These are phyloP conservation scores for Ensete glaucum DNA, from an alignment of 176 grass and related monocot species.

Conservation along the genomic window DNA sequence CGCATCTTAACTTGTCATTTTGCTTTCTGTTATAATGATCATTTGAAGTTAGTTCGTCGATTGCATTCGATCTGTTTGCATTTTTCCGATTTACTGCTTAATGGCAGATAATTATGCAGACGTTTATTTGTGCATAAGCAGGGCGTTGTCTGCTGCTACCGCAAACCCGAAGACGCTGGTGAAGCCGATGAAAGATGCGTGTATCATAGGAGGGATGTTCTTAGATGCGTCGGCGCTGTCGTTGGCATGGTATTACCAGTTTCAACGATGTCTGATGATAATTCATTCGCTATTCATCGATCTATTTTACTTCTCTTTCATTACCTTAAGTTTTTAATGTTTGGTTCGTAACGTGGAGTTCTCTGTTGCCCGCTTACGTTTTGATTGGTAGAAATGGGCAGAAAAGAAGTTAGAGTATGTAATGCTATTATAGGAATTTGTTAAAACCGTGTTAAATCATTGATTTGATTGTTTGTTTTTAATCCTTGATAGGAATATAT, in stretches of 20 bases:
- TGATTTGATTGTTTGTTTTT: no score
- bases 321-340: no score
- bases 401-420: no score
- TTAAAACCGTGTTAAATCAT: no score
- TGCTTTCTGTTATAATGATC: background rate
- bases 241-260: constrained; percentile 42
- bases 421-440: no score
- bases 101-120: no score
- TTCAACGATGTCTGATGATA: background rate
- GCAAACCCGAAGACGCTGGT: constrained; percentile 9
- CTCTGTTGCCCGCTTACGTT: background rate
- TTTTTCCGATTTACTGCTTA: background rate
- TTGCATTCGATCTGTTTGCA: background rate
- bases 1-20: background rate
- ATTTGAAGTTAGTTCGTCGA: background rate
- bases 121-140: constrained; percentile 4
- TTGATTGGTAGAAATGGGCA: background rate
- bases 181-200: constrained; percentile 13
- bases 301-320: background rate
- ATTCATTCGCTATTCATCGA: background rate
- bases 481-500: no score
- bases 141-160: constrained; percentile 30
- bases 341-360: background rate
- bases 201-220: constrained; percentile 38
- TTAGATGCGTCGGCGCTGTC: constrained; percentile 33